phyloP scores from a whole-genome alignment of 768 basidiomycete species.

The Termitomyces sp. region DNA sequence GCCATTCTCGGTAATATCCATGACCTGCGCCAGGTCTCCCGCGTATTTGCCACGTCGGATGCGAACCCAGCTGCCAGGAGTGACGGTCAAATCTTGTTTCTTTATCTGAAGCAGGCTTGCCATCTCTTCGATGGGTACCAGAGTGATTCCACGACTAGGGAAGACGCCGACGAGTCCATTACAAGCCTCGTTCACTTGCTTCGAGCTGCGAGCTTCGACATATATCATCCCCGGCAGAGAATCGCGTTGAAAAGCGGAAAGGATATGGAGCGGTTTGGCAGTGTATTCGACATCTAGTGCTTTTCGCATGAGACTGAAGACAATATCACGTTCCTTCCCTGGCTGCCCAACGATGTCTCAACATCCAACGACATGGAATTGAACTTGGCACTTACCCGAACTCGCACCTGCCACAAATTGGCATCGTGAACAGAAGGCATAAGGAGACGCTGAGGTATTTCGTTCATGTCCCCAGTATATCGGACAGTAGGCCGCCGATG shows the following conservation, averaged over 20 bases:
- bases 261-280: slow-evolving; percentile 73
- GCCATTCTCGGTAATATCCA: slow-evolving; percentile 89
- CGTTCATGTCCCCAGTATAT: slow-evolving; percentile 89
- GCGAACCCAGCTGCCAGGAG: slow-evolving; percentile 90
- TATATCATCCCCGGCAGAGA: slow-evolving; percentile 95
- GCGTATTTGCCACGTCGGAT: slow-evolving; percentile 91
- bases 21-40: slow-evolving; percentile 92
- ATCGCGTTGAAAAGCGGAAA: slow-evolving; percentile 94
- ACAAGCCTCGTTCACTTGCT: slow-evolving; percentile 80
- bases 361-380: neutral
- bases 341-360: slow-evolving; percentile 38
- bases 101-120: slow-evolving; percentile 93
- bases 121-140: slow-evolving; percentile 98
- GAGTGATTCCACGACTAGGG: slow-evolving; percentile 68
- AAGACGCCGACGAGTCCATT: slow-evolving; percentile 93
- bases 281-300: slow-evolving; percentile 79
- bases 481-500: slow-evolving; percentile 66
- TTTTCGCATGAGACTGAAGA: slow-evolving; percentile 93
- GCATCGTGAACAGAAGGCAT: slow-evolving; percentile 98
- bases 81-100: slow-evolving; percentile 83
- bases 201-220: slow-evolving; percentile 86
- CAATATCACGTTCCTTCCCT: slow-evolving; percentile 88
- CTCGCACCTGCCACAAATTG: slow-evolving; percentile 91
- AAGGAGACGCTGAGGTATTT: slow-evolving; percentile 85
- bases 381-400: slow-evolving; percentile 55